phyloP scores from a whole-genome alignment of 371 early-diverging fungal genomes.

The Funneliformis caledonium region DNA sequence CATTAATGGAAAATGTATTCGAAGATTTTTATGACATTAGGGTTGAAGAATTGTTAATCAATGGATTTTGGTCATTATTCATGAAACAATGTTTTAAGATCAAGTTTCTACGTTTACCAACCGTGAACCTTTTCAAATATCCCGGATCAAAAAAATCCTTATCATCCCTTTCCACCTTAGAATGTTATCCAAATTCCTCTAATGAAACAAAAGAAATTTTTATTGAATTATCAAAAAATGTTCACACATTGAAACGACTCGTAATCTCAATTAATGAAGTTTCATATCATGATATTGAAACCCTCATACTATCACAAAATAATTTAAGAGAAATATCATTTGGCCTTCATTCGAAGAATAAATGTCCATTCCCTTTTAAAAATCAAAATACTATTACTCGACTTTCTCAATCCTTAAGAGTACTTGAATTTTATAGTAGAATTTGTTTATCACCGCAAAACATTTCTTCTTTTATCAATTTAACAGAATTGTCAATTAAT shows the following conservation, averaged over 20 bases:
- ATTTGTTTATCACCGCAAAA: not conserved
- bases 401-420: not conserved
- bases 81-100: not conserved
- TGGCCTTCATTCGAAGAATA: no score
- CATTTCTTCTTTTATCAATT: not conserved
- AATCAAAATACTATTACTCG: not conserved
- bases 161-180: not conserved
- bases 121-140: not conserved
- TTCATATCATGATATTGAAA: not conserved
- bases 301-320: not conserved
- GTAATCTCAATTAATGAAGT: not conserved
- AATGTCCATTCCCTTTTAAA: no score
- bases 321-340: not conserved
- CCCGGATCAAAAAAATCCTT: not conserved
- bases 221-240: not conserved
- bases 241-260: not conserved
- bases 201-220: not conserved
- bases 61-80: not conserved
- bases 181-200: not conserved
- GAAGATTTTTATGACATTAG: not conserved
- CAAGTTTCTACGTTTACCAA: not conserved
- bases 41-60: not conserved
- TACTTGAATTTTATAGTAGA: not conserved
- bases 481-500: not conserved
- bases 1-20: no score